These are phyloP conservation scores for Gynochthodes officinalis DNA, from an alignment of 257 asterid genomes.

Conservation along the genomic window DNA sequence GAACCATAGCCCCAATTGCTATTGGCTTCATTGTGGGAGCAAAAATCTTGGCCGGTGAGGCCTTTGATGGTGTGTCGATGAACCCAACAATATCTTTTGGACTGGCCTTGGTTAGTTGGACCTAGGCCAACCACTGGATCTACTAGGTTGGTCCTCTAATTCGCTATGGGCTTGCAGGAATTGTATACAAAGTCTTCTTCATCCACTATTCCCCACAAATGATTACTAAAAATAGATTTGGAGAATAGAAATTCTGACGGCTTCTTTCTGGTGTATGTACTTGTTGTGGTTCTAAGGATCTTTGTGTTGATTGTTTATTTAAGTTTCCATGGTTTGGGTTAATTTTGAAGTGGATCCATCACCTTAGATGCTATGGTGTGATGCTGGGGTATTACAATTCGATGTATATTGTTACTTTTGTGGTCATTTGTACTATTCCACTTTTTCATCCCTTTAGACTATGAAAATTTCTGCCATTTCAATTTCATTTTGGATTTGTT, in stretches of 20 bases:
- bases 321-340: not conserved
- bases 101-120: slow-evolving; percentile 45
- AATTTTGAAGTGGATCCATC: no score
- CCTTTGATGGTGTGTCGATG: slow-evolving; percentile 42
- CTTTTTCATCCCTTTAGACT: not conserved
- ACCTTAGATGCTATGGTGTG: no score
- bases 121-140: slow-evolving; percentile 41
- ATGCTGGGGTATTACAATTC: not conserved
- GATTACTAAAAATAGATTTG: no score
- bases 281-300: slow-evolving; percentile 3
- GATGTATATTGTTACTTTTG: not conserved
- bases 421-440: slow-evolving; percentile 1
- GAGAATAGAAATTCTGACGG: not conserved
- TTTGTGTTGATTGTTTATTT: not conserved
- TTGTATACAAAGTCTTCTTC: slow-evolving; percentile 37
- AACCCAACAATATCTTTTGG: slow-evolving; percentile 43
- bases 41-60: slow-evolving; percentile 44
- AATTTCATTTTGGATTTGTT: not conserved
- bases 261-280: not conserved
- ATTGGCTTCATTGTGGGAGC: slow-evolving; percentile 56
- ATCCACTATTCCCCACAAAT: slow-evolving; percentile 28
- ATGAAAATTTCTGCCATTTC: not conserved
- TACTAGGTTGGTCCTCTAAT: slow-evolving; percentile 51
- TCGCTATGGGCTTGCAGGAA: slow-evolving; percentile 51
- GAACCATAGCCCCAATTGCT: slow-evolving; percentile 48